Percentiles rank a stretch among this genome's conserved stretches.
phyloP scores from a whole-genome alignment of 768 basidiomycete species.

The Phlebiopsis gigantea region DNA sequence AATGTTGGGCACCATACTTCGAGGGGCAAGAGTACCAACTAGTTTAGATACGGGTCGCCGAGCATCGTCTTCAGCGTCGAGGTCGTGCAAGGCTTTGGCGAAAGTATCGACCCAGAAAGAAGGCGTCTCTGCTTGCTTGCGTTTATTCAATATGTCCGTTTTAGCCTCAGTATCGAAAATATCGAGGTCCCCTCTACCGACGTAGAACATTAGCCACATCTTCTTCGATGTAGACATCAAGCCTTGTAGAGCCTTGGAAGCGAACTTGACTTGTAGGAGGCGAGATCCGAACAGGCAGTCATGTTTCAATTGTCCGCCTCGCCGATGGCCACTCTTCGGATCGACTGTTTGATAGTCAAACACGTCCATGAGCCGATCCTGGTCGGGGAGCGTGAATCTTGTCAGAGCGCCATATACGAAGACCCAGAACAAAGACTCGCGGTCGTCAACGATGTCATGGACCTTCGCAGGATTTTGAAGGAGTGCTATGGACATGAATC shows the following conservation, averaged over 20 bases:
- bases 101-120: background rate
- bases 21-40: no score
- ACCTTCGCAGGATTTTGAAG: background rate
- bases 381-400: no score
- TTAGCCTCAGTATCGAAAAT: background rate
- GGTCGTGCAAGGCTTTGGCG: background rate
- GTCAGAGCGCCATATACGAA: background rate
- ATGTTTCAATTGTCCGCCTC: background rate
- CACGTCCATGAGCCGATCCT: background rate
- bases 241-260: background rate
- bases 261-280: background rate
- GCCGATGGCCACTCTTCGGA: background rate
- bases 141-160: background rate
- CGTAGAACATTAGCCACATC: background rate
- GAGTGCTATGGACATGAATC: background rate
- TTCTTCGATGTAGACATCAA: background rate
- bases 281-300: background rate
- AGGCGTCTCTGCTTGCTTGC: background rate
- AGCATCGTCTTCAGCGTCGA: no score
- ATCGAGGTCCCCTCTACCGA: background rate
- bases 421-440: conserved; percentile 2
- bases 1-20: no score
- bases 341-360: background rate
- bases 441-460: conserved; percentile 1
- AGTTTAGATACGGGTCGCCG: no score